Evolutionary conservation across 169 alveolate genomes (phyloP).

Genomic region (Babesia ovata): DNA sequence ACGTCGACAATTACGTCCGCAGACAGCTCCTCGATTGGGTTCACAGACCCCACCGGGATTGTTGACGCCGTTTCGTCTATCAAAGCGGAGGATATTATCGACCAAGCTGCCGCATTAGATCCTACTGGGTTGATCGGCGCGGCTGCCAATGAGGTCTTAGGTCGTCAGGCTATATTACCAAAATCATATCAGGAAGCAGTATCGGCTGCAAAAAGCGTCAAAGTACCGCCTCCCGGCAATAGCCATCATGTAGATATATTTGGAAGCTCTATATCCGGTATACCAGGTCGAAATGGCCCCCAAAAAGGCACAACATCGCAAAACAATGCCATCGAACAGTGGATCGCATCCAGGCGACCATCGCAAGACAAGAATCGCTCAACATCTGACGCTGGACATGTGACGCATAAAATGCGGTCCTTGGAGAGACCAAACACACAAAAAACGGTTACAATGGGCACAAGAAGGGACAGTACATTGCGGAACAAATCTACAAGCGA

Average conservation of each 20-base stretch:
- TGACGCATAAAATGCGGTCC: background rate
- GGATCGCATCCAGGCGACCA: background rate
- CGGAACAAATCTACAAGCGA: background rate
- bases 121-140: slow-evolving; percentile 26
- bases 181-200: too few relatives aligned
- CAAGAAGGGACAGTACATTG: too few relatives aligned
- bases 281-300: too few relatives aligned
- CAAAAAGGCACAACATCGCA: background rate
- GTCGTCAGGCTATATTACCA: background rate
- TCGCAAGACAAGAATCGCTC: background rate
- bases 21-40: slow-evolving; percentile 57
- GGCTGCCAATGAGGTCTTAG: slow-evolving; percentile 8
- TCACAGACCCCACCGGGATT: slow-evolving; percentile 10
- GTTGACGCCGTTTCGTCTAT: slow-evolving; percentile 15
- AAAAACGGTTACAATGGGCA: too few relatives aligned
- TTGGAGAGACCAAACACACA: too few relatives aligned
- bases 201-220: background rate
- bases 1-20: slow-evolving; percentile 7
- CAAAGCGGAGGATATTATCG: slow-evolving; percentile 5
- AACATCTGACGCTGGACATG: background rate
- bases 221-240: background rate
- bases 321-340: background rate
- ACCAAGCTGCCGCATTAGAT: slow-evolving; percentile 15
- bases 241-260: background rate
- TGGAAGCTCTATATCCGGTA: too few relatives aligned